These are phyloP conservation scores for Eucalyptus sp. DNA, from an alignment of 345 rosid genomes.

Conservation along the genomic window DNA sequence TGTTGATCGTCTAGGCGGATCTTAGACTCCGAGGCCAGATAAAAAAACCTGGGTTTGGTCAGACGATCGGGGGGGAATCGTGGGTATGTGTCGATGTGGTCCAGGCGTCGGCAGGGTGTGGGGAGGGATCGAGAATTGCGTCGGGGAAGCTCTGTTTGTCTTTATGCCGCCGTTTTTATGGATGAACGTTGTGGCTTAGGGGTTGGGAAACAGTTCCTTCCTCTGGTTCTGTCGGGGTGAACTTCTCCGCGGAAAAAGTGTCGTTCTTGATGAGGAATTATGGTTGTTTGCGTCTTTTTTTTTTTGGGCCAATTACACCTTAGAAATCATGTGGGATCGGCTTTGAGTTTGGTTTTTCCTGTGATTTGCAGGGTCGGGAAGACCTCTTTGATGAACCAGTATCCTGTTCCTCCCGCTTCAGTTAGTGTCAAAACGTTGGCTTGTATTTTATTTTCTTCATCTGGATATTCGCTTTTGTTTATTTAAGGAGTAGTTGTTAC, in stretches of 20 bases:
- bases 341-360: not conserved
- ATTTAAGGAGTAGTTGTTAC: not conserved
- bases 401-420: constrained; percentile 16
- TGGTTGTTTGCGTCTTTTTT: not conserved
- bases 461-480: not conserved
- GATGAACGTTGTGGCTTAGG: not conserved
- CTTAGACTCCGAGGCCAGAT: not conserved
- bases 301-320: not conserved
- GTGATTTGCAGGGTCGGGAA: constrained; percentile 76
- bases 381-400: constrained; percentile 98
- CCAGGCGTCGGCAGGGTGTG: not conserved
- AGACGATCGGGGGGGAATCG: not conserved
- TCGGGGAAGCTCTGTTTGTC: not conserved
- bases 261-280: not conserved
- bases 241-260: not conserved
- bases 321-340: not conserved
- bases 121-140: not conserved
- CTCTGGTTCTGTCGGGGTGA: not conserved
- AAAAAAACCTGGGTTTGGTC: not conserved
- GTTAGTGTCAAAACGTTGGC: not conserved
- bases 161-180: not conserved
- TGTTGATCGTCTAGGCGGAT: not conserved
- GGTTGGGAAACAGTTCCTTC: not conserved
- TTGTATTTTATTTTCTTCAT: not conserved
- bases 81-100: not conserved